Conservation (phyloP, 768 basidiomycete genomes). For the Lentinula boryana region DNA sequence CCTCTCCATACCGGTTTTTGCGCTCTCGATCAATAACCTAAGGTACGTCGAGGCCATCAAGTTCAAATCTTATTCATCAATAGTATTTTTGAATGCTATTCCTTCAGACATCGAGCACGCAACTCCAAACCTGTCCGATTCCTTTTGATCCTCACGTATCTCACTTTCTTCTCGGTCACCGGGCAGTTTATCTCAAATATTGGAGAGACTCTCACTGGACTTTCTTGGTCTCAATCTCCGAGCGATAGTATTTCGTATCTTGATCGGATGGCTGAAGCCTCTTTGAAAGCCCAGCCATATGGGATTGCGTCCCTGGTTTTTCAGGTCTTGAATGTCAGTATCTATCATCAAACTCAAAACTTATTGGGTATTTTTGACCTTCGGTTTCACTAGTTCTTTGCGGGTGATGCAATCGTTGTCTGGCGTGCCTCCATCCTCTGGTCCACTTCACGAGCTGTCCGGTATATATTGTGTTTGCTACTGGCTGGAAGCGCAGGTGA, state of each 20-base stretch:
- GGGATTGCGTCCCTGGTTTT: background rate
- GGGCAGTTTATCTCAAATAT: background rate
- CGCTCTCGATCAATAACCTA: background rate
- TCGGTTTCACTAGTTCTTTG: background rate
- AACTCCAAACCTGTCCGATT: background rate
- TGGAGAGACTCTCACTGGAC: background rate
- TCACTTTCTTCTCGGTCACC: background rate
- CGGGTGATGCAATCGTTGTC: background rate
- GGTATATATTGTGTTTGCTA: background rate
- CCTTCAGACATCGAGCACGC: background rate
- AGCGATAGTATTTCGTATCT: background rate
- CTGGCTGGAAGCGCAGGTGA: background rate
- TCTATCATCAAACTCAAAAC: too few species aligned
- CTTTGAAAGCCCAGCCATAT: background rate
- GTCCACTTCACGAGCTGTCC: background rate
- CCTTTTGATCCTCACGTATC: background rate
- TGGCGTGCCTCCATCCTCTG: conserved; percentile 1
- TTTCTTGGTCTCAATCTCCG: background rate
- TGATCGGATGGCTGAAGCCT: background rate
- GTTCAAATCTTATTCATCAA: background rate
- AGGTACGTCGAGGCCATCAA: background rate
- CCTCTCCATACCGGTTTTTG: background rate
- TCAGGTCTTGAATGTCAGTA: background rate
- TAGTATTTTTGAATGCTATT: background rate
- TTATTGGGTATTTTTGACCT: background rate